Conservation (phyloP, 2,329 filamentous ascomycete genomes). For the Xylaria hypoxylon region DNA sequence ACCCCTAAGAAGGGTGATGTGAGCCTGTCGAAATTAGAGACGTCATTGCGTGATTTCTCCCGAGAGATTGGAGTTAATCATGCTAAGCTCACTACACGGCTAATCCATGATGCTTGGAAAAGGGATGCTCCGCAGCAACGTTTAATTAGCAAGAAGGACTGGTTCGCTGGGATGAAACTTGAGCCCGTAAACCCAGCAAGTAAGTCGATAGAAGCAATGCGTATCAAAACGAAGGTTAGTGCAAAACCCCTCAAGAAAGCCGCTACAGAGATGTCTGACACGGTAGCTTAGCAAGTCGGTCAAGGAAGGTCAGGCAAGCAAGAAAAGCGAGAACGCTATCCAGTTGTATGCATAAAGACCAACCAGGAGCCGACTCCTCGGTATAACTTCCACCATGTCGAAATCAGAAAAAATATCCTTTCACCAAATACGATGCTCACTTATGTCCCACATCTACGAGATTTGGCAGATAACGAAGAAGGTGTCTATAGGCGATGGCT, state of each 20-base stretch:
- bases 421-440: slow-evolving; percentile 70
- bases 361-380: slow-evolving; percentile 65
- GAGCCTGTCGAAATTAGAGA: slow-evolving; percentile 58
- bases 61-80: slow-evolving; percentile 60
- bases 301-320: slow-evolving; percentile 55
- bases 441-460: slow-evolving; percentile 69
- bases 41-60: slow-evolving; percentile 55
- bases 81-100: slow-evolving; percentile 57
- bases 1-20: slow-evolving; percentile 55
- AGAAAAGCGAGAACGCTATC: slow-evolving; percentile 58
- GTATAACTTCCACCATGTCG: slow-evolving; percentile 70
- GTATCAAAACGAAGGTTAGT: slow-evolving; percentile 64
- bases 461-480: slow-evolving; percentile 68
- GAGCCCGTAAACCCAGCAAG: slow-evolving; percentile 47
- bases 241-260: background rate
- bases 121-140: slow-evolving; percentile 54
- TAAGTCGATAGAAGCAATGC: slow-evolving; percentile 57
- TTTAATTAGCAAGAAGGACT: slow-evolving; percentile 58
- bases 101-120: slow-evolving; percentile 60
- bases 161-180: slow-evolving; percentile 60
- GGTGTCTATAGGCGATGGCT: slow-evolving; percentile 67
- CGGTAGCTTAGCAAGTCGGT: slow-evolving; percentile 55
- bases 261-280: slow-evolving; percentile 35
- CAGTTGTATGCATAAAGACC: slow-evolving; percentile 61
- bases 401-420: slow-evolving; percentile 69